Conservation (phyloP, 768 basidiomycete species). For the Russula compacta region DNA sequence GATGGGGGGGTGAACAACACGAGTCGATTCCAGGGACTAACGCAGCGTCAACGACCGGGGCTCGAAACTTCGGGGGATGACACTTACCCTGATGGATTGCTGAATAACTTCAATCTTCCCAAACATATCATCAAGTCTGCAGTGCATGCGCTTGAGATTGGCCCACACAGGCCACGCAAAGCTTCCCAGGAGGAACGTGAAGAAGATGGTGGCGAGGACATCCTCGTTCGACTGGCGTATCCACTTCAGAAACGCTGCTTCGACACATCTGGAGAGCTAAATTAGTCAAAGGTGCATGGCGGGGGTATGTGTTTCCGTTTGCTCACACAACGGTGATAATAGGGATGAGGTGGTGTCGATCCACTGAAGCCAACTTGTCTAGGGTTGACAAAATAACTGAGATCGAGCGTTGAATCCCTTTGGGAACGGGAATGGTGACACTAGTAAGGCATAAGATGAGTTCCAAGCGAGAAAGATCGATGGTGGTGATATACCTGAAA, state of each 20-base stretch:
- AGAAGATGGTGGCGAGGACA: background rate
- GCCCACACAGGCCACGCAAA: background rate
- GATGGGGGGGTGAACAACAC: no score
- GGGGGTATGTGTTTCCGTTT: background rate
- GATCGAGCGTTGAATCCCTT: background rate
- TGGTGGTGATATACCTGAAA: background rate
- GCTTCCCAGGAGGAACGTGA: background rate
- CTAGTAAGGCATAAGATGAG: background rate
- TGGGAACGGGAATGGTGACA: background rate
- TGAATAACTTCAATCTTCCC: slow-evolving; percentile 1
- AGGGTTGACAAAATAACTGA: background rate
- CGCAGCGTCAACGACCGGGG: background rate
- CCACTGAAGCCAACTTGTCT: background rate
- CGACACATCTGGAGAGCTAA: background rate
- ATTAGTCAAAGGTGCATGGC: background rate
- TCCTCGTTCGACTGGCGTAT: background rate
- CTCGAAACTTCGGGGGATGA: background rate
- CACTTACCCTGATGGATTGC: background rate
- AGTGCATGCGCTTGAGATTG: background rate
- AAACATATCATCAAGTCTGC: background rate
- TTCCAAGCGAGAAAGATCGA: background rate
- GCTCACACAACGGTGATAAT: slow-evolving; percentile 1
- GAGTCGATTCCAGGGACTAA: background rate
- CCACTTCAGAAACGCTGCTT: background rate
- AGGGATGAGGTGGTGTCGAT: background rate